Conservation (phyloP, 2,329 filamentous ascomycete genomes). For the Aspergillus fumigatus region DNA sequence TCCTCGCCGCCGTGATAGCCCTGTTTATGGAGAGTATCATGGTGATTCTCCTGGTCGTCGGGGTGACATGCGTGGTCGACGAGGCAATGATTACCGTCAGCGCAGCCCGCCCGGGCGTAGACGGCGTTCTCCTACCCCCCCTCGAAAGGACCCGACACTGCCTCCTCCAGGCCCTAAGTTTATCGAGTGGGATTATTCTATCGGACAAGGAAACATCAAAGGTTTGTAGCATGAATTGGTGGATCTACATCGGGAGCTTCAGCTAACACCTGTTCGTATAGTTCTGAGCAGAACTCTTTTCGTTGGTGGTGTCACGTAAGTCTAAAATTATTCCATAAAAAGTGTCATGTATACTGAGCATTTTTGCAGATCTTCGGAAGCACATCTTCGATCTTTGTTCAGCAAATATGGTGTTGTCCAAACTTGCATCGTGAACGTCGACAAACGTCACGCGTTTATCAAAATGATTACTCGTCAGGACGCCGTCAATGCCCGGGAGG, state of each 20-base stretch:
- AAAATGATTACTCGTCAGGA: conserved; percentile 93
- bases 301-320: conserved; percentile 88
- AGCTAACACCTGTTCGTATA: conserved; percentile 25
- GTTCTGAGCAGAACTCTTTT: conserved; percentile 94
- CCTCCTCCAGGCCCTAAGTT: conserved; percentile 61
- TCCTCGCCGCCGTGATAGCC: conserved; percentile 60
- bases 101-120: conserved; percentile 73
- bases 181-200: conserved; percentile 70
- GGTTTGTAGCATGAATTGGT: conserved; percentile 33
- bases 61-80: conserved; percentile 51
- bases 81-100: conserved; percentile 69
- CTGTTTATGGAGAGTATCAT: conserved; percentile 69
- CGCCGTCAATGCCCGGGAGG: conserved; percentile 76
- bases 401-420: conserved; percentile 80
- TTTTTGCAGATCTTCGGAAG: conserved; percentile 63
- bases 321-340: conserved; percentile 19
- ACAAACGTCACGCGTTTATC: conserved; percentile 97
- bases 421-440: conserved; percentile 95
- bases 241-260: background rate
- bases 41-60: conserved; percentile 62
- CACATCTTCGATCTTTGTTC: conserved; percentile 77
- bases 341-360: conserved; percentile 13
- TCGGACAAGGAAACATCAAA: conserved; percentile 77
- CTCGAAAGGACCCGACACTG: conserved; percentile 39
- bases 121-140: conserved; percentile 59